A percentile compares a stretch with the other conserved stretches of the same genome.
Evolutionary conservation across 257 asterid genomes (phyloP).

Genomic region (Penstemon newberryi): DNA sequence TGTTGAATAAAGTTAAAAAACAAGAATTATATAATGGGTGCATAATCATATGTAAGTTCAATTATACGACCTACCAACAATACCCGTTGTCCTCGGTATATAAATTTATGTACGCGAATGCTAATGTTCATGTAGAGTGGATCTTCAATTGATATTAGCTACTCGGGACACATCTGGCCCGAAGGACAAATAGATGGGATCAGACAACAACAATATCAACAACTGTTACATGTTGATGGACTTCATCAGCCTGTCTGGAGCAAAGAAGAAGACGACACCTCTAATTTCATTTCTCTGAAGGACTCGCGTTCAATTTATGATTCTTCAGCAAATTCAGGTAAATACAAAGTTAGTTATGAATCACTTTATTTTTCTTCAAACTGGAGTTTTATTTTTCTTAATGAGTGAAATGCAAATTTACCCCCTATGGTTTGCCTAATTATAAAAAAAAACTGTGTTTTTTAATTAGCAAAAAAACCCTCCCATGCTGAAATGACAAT

Average conservation of each 20-base stretch:
- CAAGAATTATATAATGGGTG: not conserved
- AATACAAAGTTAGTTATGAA: not conserved
- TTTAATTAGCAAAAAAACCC: too few relatives aligned
- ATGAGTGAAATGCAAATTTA: too few relatives aligned
- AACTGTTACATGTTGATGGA: slow-evolving; percentile 59
- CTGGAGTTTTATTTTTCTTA: not conserved
- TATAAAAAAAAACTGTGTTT: too few relatives aligned
- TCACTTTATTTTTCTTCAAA: not conserved
- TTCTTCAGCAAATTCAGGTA: slow-evolving; percentile 81
- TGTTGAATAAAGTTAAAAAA: not conserved
- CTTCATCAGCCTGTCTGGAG: slow-evolving; percentile 62
- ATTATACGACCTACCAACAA: not conserved
- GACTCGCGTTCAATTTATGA: slow-evolving; percentile 58
- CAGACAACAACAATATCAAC: slow-evolving; percentile 61
- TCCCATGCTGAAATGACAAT: too few relatives aligned
- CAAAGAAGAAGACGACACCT: slow-evolving; percentile 45
- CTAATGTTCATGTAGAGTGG: slow-evolving; percentile 48
- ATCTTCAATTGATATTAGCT: slow-evolving; percentile 46
- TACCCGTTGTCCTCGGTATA: not conserved
- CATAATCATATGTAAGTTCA: not conserved
- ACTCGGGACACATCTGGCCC: slow-evolving; percentile 50
- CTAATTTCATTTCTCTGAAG: slow-evolving; percentile 61
- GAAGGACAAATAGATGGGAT: slow-evolving; percentile 57
- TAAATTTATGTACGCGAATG: too few relatives aligned
- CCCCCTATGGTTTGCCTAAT: too few relatives aligned